These are phyloP conservation scores for Tubosaeta brunneosetosa DNA, from an alignment of 768 basidiomycete species.

Conservation along the genomic window DNA sequence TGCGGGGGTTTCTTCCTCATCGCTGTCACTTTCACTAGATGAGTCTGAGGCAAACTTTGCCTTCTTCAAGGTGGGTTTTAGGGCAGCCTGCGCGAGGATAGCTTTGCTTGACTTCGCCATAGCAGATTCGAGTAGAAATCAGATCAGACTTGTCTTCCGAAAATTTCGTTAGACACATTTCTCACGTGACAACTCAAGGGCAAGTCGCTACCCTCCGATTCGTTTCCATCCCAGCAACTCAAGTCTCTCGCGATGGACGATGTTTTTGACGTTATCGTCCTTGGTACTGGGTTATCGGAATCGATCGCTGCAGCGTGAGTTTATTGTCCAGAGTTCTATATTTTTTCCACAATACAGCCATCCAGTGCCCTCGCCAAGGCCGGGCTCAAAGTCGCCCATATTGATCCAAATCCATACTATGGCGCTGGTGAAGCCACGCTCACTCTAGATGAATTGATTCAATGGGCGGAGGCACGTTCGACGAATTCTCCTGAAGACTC, in stretches of 20 bases:
- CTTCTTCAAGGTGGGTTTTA: not conserved
- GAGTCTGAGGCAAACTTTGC: not conserved
- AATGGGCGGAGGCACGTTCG: slow-evolving; percentile 53
- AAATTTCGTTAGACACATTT: slow-evolving; percentile 13
- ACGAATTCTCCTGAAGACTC: slow-evolving; percentile 10
- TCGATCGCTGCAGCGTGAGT: slow-evolving; percentile 88
- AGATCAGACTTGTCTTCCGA: not conserved
- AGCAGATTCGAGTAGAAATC: slow-evolving; percentile 3
- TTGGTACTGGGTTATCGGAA: slow-evolving; percentile 80
- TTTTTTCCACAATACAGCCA: slow-evolving; percentile 1
- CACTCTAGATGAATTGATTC: slow-evolving; percentile 71
- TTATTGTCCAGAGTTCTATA: not conserved
- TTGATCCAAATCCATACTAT: slow-evolving; percentile 83
- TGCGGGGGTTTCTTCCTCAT: not conserved
- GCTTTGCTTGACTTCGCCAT: slow-evolving; percentile 43
- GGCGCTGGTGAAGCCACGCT: slow-evolving; percentile 80
- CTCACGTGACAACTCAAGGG: slow-evolving; percentile 27
- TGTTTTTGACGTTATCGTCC: slow-evolving; percentile 60
- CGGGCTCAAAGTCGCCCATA: slow-evolving; percentile 81
- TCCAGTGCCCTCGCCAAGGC: slow-evolving; percentile 82
- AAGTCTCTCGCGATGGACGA: slow-evolving; percentile 29
- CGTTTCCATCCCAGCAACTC: too few species aligned
- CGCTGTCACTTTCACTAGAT: not conserved
- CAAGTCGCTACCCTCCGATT: slow-evolving; percentile 8
- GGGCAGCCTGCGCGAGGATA: slow-evolving; percentile 37